These are phyloP conservation scores for Tricholoma sp. DNA, from an alignment of 768 basidiomycete species.

Conservation along the genomic window DNA sequence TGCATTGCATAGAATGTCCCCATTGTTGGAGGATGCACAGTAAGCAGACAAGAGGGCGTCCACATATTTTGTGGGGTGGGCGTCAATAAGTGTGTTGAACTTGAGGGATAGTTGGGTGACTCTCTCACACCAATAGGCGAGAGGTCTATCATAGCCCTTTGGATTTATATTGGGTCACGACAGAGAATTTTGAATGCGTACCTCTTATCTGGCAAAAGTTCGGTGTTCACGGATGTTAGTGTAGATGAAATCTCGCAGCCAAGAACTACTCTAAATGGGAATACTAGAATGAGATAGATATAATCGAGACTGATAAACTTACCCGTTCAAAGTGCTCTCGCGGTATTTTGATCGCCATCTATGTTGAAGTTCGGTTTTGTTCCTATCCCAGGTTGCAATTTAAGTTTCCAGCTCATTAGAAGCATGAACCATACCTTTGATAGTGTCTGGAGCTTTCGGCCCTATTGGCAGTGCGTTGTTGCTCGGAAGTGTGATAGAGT, in stretches of 20 bases:
- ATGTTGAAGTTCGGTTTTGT: neutral
- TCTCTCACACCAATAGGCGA: neutral
- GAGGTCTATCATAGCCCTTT: neutral
- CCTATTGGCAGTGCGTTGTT: conserved; percentile 12
- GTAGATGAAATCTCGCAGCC: neutral
- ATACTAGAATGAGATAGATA: neutral
- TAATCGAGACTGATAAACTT: neutral
- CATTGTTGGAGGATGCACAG: neutral
- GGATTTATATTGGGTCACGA: neutral
- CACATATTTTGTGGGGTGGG: neutral
- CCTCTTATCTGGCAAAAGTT: neutral
- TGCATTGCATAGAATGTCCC: neutral
- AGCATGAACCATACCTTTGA: conserved; percentile 8
- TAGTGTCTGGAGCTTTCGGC: conserved; percentile 16
- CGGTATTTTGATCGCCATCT: neutral
- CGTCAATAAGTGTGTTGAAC: neutral
- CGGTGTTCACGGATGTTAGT: neutral
- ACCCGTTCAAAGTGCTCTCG: neutral
- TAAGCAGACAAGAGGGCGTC: neutral
- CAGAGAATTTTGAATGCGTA: neutral
- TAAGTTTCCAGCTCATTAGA: neutral
- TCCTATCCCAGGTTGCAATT: neutral
- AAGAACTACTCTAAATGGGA: neutral
- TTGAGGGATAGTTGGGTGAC: neutral
- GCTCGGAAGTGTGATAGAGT: conserved; percentile 13